Evolutionary conservation across 75 land plant genomes (phyloP), one percentile per base, ranked within the genome.

Genomic region (Ceratopteris richardii): DNA sequence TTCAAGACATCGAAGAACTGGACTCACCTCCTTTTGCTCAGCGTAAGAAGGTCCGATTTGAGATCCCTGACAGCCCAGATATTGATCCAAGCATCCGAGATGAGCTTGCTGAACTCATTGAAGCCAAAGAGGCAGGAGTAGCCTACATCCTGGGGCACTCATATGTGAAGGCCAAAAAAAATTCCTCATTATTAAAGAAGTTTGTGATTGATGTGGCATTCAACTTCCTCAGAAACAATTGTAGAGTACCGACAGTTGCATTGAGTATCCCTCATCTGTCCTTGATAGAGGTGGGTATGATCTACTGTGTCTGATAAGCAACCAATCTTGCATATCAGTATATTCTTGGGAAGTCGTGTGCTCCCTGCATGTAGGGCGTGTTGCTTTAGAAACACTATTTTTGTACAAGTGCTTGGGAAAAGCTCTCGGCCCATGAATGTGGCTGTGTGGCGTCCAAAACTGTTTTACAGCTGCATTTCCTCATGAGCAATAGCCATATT

Each of bases 261-360:
- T 72, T 80, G 31, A 65, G 56, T 16, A 74, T 80, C 18, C 86
- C 86, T 3, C 84, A 75, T 36, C 65, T 65, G 12, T 69, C 72
- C 13, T 72, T 76, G 18, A 69, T 83, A 39, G 86, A 83, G 65
- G 86, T 83, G 22, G 84, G 86, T 28, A 83, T 83, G 84, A 69
- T 83, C 1, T 83, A 83, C 54, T 80, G 68, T 44, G 65, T 81
- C 50, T 46, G 14, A 46, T 4, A 9, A 33, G 37, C n/a, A n/a
- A n/a, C 42, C 42, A 40, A 40, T 40, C 14, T 9, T 40, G 42
- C 42, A 40, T 14, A 40, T 10, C 9, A 14, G 42, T 10, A 40
- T 40, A 40, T 40, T 40, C 42, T 14, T 40, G 42, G 9, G 42
- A 14, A 40, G 9, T 40, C 14, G 42, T 40, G 42, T 40, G 42